Conservation (phyloP, 306 rosid genomes). For the Nissolia schottii region DNA sequence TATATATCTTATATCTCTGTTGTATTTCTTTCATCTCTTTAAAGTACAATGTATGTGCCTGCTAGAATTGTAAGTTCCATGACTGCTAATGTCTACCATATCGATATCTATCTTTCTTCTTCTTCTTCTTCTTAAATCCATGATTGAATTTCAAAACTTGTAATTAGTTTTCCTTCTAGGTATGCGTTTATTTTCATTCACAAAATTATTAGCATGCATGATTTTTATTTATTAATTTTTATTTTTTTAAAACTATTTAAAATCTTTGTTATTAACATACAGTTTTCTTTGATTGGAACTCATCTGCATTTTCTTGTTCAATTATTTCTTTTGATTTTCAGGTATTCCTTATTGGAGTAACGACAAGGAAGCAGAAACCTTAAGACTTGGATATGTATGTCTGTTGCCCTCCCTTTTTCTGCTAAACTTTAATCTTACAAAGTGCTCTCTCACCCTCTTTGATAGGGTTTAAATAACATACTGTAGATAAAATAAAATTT, state of each 20-base stretch:
- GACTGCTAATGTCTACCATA: neutral
- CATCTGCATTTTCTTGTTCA: neutral
- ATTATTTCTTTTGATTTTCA: conserved; percentile 35
- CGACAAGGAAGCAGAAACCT: conserved; percentile 66
- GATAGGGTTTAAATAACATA: neutral
- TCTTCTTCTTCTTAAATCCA: no score
- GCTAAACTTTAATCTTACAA: neutral
- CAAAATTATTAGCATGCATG: neutral
- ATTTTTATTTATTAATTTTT: no score
- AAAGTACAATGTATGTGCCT: neutral
- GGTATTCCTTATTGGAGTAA: conserved; percentile 65
- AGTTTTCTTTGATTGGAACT: neutral
- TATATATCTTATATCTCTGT: neutral
- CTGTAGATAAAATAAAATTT: neutral
- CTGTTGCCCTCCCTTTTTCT: neutral
- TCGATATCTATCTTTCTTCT: neutral
- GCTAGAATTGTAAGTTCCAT: neutral
- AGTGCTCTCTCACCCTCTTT: neutral
- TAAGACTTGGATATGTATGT: conserved; percentile 82
- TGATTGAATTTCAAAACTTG: neutral
- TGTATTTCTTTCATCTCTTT: neutral
- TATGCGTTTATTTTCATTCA: neutral
- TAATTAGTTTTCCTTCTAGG: neutral
- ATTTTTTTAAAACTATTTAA: neutral
- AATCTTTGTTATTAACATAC: neutral